Evolutionary conservation across 208 protist species (phyloP), one percentile per base, ranked within the genome.

Genomic region (Kentomonas sorsogonicus): DNA sequence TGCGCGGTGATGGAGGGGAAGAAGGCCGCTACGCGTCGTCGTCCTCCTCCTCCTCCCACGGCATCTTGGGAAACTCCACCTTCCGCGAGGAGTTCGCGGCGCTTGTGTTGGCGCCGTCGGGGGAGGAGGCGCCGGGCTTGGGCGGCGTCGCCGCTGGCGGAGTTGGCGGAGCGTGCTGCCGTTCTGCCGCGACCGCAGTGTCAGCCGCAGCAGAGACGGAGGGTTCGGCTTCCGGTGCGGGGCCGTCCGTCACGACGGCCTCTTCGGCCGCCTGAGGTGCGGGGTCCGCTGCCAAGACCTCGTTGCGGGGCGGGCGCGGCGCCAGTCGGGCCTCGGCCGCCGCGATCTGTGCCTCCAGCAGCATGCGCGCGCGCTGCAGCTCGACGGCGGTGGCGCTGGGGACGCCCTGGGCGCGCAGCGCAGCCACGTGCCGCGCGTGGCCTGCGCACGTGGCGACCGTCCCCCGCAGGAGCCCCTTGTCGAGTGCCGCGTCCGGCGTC

Each of bases 11-110:
- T 45, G 20, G 7, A 46, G 22, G 31, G 22, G 3, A 20, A 6
- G 1, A 59, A 50, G 23, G 40, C 31, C 18, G 30, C 16, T 25
- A 30, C 2, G 11, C 5, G 5, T 39, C 31, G 1, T 66, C 66
- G 4, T 78, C 66, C 13, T 83, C 80, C 30, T 89, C 80, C 57
- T 90, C 86, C 33, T 90, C 86, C 82, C 82, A 93, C n/a, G 82
- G 86, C 86, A 93, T 93, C 36, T 76, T 72, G 7, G 74, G 71
- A 56, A 93, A 93, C 31, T 76, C 69, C 22, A 91, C 39, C 18
- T 51, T 39, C n/a, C 39, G 47, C 9, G n/a, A n/a, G n/a, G n/a
- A n/a, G n/a, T 41, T 54, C 15, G 5, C 27, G 10, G 20, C 58
- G 34, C 64, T 60, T 1, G 7, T 59, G 30, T 22, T 2, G 43